phyloP scores from a whole-genome alignment of 305 asterid species.

The Petunia hybrid region DNA sequence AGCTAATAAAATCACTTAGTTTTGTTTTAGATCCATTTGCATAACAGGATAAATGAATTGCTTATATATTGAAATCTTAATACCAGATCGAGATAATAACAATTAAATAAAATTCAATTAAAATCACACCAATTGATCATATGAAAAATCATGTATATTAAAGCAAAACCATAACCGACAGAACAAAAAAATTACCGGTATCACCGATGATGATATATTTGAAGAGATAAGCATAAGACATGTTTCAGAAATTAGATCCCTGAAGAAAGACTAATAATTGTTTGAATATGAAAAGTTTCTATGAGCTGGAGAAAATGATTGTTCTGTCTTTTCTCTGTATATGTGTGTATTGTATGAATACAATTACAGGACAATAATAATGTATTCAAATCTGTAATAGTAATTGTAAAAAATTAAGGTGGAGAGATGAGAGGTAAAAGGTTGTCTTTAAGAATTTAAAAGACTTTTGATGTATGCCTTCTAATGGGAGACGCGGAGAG shows the following conservation, averaged over 20 bases:
- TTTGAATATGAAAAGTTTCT: not conserved
- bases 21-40: not conserved
- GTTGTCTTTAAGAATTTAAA: not conserved
- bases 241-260: conserved; percentile 23
- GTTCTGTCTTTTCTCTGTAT: not conserved
- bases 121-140: not conserved
- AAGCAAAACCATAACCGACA: not conserved
- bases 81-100: not conserved
- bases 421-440: not conserved
- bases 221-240: conserved; percentile 88
- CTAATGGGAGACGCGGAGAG: not conserved
- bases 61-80: not conserved
- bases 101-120: not conserved
- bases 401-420: not conserved
- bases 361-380: conserved; percentile 1
- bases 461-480: not conserved
- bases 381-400: not conserved
- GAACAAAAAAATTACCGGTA: conserved; percentile 55
- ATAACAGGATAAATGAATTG: not conserved
- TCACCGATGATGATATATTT: conserved; percentile 90
- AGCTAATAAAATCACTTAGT: no score
- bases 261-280: not conserved
- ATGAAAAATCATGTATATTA: conserved; percentile 19
- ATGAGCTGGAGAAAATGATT: not conserved
- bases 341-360: not conserved